Conservation (phyloP, 73 alveolate species). For the Symbiodinium pilosum region DNA sequence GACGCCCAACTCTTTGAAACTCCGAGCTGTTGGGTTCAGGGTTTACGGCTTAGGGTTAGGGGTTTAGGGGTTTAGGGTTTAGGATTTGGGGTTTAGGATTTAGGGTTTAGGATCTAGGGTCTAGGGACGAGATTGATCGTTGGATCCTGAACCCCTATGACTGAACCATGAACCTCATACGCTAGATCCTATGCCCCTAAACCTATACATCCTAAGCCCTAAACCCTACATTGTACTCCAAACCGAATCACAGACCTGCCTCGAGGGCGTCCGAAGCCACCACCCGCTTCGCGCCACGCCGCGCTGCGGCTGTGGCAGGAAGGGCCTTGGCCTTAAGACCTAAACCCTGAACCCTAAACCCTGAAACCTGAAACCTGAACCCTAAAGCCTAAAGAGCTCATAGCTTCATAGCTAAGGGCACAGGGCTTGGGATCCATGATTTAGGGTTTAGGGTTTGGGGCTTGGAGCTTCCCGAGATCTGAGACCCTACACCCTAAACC, state of each 20-base stretch:
- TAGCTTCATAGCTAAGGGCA: neutral
- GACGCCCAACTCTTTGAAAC: no score
- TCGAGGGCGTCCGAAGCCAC: neutral
- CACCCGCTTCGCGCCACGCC: neutral
- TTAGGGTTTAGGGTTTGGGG: neutral
- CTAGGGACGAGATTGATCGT: no score
- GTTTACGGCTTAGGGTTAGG: no score
- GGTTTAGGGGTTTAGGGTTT: no score
- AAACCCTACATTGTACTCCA: neutral
- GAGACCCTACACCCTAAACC: no score
- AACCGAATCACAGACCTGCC: neutral
- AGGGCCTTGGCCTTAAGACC: neutral
- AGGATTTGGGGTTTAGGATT: no score
- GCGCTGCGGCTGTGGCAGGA: neutral
- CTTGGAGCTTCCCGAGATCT: neutral
- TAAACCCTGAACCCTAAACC: neutral
- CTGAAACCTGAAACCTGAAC: no score
- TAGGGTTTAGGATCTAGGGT: no score
- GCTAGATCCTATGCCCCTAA: neutral
- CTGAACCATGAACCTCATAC: neutral
- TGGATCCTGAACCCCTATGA: no score
- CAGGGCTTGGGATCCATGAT: neutral
- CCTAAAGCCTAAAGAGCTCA: neutral
- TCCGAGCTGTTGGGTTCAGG: no score
- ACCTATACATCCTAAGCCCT: neutral